phyloP scores from a whole-genome alignment of 2,329 filamentous ascomycete species.

The Apiospora aurea region DNA sequence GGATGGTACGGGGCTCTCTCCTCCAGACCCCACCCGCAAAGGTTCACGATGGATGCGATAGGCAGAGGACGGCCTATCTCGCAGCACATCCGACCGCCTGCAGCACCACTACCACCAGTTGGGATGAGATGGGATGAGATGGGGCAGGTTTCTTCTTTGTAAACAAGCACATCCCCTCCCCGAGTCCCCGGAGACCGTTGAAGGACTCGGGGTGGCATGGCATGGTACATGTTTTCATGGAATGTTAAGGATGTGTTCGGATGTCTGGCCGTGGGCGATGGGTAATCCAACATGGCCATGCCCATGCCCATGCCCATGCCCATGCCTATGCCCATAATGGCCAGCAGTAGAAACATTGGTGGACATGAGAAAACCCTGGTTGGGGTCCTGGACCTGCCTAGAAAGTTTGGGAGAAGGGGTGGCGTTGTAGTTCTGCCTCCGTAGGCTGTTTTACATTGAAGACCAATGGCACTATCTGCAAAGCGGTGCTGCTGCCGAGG shows the following conservation, averaged over 20 bases:
- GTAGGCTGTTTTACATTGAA: conserved; percentile 48
- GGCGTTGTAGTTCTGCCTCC: conserved; percentile 39
- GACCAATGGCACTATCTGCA: conserved; percentile 34
- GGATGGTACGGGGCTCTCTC: neutral
- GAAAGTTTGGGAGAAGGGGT: conserved; percentile 26
- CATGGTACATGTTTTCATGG: neutral
- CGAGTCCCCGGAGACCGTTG: conserved; percentile 13
- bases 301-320: neutral
- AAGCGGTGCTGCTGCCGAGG: conserved; percentile 25
- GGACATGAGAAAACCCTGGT: conserved; percentile 23
- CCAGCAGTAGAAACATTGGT: conserved; percentile 16
- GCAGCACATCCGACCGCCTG: conserved; percentile 3
- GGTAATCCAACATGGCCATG: neutral
- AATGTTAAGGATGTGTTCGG: neutral
- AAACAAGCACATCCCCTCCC: neutral
- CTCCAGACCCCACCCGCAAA: conserved; percentile 1
- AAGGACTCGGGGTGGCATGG: neutral
- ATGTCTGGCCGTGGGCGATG: conserved; percentile 1
- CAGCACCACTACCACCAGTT: neutral
- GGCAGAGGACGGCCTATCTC: neutral
- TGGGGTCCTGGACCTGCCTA: conserved; percentile 22
- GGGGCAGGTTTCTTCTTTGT: conserved; percentile 12
- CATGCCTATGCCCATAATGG: neutral
- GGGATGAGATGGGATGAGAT: too few relatives aligned
- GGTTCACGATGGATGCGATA: conserved; percentile 2